phyloP scores from a whole-genome alignment of 2,329 filamentous ascomycete genomes.

The Colletotrichum liaoningense region DNA sequence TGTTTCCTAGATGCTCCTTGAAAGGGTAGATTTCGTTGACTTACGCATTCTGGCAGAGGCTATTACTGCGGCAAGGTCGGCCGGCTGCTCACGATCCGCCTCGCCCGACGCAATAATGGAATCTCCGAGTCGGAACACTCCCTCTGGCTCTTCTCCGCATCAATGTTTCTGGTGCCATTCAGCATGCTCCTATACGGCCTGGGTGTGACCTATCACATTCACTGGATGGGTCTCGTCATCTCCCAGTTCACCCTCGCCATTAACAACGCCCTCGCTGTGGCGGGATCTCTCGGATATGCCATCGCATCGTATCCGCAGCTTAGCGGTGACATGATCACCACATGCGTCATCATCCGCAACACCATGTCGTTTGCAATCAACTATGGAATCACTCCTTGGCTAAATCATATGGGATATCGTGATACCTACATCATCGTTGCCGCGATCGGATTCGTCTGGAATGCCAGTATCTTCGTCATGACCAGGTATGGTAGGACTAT shows the following conservation, averaged over 20 bases:
- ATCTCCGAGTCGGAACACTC: constrained; percentile 55
- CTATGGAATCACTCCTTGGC: constrained; percentile 48
- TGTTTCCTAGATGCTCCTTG: not conserved
- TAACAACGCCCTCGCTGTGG: constrained; percentile 42
- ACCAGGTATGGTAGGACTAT: constrained; percentile 59
- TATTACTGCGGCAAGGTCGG: constrained; percentile 48
- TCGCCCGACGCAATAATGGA: constrained; percentile 53
- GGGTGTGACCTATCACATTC: constrained; percentile 42
- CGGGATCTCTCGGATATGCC: constrained; percentile 43
- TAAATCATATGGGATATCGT: constrained; percentile 48
- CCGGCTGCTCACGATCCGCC: constrained; percentile 51
- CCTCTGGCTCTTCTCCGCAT: constrained; percentile 45
- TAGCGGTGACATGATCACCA: constrained; percentile 43
- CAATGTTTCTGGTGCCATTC: constrained; percentile 50
- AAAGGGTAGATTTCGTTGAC: not conserved
- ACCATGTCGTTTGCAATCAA: constrained; percentile 47
- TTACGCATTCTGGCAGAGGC: constrained; percentile 12
- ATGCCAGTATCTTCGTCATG: constrained; percentile 56
- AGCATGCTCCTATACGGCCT: constrained; percentile 57
- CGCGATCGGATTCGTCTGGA: constrained; percentile 49
- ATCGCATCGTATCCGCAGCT: constrained; percentile 46
- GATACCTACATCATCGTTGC: constrained; percentile 51
- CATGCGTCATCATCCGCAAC: constrained; percentile 48
- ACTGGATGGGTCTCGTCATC: constrained; percentile 46
- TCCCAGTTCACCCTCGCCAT: constrained; percentile 43